These are phyloP conservation scores for Exserohilum rostratum DNA, from an alignment of 2,329 filamentous ascomycete genomes.

Conservation along the genomic window DNA sequence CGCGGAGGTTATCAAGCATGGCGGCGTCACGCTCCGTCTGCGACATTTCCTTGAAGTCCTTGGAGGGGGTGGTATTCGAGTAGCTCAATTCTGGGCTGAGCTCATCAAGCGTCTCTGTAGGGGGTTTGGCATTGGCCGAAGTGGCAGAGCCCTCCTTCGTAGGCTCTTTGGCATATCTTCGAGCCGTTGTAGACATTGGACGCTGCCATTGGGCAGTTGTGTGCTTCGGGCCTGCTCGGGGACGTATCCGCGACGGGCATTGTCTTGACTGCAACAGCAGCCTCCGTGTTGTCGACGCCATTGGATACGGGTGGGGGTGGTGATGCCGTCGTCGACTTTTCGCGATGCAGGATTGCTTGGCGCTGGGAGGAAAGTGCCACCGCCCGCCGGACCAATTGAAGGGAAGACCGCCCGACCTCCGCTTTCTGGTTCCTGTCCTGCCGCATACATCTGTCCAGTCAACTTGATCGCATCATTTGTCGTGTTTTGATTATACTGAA, in stretches of 20 bases:
- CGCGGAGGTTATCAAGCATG: constrained; percentile 30
- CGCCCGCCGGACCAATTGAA: constrained; percentile 28
- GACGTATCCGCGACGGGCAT: constrained; percentile 33
- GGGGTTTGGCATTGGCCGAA: constrained; percentile 10
- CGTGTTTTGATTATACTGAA: not conserved
- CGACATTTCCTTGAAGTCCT: constrained; percentile 7
- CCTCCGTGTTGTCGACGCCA: constrained; percentile 46
- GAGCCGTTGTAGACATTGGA: constrained; percentile 37
- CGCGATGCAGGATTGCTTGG: constrained; percentile 35
- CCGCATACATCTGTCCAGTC: not conserved
- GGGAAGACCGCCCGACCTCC: constrained; percentile 29
- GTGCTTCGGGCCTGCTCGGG: constrained; percentile 22
- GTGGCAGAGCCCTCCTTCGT: constrained; percentile 21
- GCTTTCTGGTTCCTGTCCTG: constrained; percentile 14
- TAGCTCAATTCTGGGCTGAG: constrained; percentile 2
- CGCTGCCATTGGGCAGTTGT: constrained; percentile 41
- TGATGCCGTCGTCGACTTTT: constrained; percentile 40
- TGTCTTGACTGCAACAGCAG: constrained; percentile 40
- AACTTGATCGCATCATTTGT: not conserved
- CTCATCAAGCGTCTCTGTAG: constrained; percentile 14
- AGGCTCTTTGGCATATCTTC: constrained; percentile 23
- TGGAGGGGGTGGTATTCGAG: constrained; percentile 1
- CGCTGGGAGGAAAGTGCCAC: constrained; percentile 28
- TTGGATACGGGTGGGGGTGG: constrained; percentile 27
- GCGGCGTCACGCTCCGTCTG: constrained; percentile 21